Evolutionary conservation across 768 basidiomycete genomes (phyloP).

Genomic region (Suillus subalutaceus): DNA sequence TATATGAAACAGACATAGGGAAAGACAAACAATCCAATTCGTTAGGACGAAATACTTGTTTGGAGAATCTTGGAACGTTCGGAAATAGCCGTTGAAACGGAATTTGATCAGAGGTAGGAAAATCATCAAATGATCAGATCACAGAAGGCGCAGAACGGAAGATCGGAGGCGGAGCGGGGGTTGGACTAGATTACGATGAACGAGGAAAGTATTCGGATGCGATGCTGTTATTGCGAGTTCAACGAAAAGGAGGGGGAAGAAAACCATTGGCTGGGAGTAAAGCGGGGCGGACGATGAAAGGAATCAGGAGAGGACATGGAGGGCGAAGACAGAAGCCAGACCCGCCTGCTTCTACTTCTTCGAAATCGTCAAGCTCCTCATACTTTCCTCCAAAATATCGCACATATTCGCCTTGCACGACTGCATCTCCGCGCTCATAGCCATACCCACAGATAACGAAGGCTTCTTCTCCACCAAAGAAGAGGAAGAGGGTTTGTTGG

Average conservation of each 20-base stretch:
- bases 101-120: background rate
- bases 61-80: background rate
- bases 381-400: slow-evolving; percentile 65
- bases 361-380: slow-evolving; percentile 63
- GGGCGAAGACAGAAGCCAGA: background rate
- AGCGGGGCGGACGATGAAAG: background rate
- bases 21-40: background rate
- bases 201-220: background rate
- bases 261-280: background rate
- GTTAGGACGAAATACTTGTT: background rate
- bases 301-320: background rate
- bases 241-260: background rate
- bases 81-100: background rate
- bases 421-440: too few species aligned
- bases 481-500: background rate
- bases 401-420: slow-evolving; percentile 27
- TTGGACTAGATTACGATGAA: background rate
- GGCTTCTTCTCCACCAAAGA: slow-evolving; percentile 3
- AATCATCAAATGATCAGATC: background rate
- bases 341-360: slow-evolving; percentile 43
- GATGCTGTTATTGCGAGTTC: background rate
- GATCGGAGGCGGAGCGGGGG: background rate
- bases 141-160: background rate
- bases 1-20: background rate
- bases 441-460: background rate